Conservation (phyloP, 352 stramenopile genomes). For the Pythium coloratum region DNA sequence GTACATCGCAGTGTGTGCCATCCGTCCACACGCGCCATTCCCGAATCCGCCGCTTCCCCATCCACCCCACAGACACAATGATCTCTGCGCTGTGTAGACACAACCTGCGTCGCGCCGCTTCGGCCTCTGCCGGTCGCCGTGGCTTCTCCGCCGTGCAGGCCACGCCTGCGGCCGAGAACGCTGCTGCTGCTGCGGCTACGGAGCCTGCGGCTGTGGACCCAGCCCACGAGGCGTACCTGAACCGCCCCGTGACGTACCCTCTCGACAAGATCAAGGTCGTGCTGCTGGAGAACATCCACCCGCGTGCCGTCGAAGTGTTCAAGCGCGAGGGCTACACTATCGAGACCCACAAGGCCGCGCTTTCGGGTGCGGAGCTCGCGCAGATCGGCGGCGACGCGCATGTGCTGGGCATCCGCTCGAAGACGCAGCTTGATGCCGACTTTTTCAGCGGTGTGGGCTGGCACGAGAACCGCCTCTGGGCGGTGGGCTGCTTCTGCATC, state of each 20-base stretch:
- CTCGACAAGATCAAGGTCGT: constrained; percentile 85
- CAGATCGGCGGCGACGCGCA: constrained; percentile 71
- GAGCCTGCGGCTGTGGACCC: constrained; percentile 18
- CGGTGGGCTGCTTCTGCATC: constrained; percentile 83
- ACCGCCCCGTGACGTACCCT: constrained; percentile 72
- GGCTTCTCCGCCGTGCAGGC: constrained; percentile 43
- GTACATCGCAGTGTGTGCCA: background rate
- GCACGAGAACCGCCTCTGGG: constrained; percentile 80
- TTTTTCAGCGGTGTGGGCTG: constrained; percentile 80
- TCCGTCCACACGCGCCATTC: background rate
- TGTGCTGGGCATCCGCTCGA: constrained; percentile 80
- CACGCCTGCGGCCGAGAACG: constrained; percentile 15
- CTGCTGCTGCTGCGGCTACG: constrained; percentile 15
- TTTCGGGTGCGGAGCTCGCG: constrained; percentile 74
- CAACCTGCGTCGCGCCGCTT: constrained; percentile 20
- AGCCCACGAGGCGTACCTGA: constrained; percentile 40
- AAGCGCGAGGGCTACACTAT: constrained; percentile 75
- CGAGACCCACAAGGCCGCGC: constrained; percentile 74
- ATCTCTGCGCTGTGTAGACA: constrained; percentile 39
- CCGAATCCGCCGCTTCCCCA: constrained; percentile 1
- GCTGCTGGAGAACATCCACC: constrained; percentile 84
- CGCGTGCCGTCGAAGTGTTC: constrained; percentile 72
- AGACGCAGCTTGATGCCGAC: constrained; percentile 74
- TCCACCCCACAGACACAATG: constrained; percentile 27
- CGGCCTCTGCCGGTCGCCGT: constrained; percentile 18